phyloP scores from a whole-genome alignment of 2,329 filamentous ascomycete genomes.

The Cladosporium colombiae region DNA sequence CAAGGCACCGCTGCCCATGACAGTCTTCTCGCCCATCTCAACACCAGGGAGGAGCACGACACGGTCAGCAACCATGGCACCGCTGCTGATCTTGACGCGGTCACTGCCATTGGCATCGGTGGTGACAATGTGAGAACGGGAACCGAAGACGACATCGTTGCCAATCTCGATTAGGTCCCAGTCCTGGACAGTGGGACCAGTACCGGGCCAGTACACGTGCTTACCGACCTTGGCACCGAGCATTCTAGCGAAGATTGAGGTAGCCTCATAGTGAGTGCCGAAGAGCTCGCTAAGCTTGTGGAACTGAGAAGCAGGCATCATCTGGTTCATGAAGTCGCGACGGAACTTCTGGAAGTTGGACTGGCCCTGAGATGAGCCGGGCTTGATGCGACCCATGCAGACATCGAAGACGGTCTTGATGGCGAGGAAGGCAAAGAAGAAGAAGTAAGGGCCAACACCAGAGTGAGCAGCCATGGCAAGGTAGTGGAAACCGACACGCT shows the following conservation, averaged over 20 bases:
- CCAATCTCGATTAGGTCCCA: constrained; percentile 59
- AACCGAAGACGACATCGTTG: constrained; percentile 62
- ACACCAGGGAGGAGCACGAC: constrained; percentile 56
- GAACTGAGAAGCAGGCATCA: constrained; percentile 49
- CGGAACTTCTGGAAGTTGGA: constrained; percentile 49
- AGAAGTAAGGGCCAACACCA: constrained; percentile 47
- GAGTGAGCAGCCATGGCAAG: constrained; percentile 48
- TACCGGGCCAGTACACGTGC: constrained; percentile 60
- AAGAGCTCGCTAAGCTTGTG: constrained; percentile 54
- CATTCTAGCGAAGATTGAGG: constrained; percentile 52
- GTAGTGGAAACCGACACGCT: constrained; percentile 54
- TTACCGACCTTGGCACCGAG: constrained; percentile 56
- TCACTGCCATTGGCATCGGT: constrained; percentile 55
- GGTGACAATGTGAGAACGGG: constrained; percentile 55
- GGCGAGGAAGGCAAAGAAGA: constrained; percentile 46
- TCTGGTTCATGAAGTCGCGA: constrained; percentile 45
- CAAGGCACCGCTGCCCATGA: constrained; percentile 57
- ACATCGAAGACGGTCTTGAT: constrained; percentile 46
- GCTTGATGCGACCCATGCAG: constrained; percentile 35
- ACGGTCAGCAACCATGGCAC: constrained; percentile 60
- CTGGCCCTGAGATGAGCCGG: constrained; percentile 35
- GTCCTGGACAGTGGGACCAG: constrained; percentile 55
- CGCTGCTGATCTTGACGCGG: constrained; percentile 48
- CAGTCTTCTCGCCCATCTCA: constrained; percentile 49
- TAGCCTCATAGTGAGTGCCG: constrained; percentile 58